A percentile compares a stretch with the other conserved stretches of the same genome.
phyloP scores from a whole-genome alignment of 441 rosid genomes.

The Arabidopsis lyrata region DNA sequence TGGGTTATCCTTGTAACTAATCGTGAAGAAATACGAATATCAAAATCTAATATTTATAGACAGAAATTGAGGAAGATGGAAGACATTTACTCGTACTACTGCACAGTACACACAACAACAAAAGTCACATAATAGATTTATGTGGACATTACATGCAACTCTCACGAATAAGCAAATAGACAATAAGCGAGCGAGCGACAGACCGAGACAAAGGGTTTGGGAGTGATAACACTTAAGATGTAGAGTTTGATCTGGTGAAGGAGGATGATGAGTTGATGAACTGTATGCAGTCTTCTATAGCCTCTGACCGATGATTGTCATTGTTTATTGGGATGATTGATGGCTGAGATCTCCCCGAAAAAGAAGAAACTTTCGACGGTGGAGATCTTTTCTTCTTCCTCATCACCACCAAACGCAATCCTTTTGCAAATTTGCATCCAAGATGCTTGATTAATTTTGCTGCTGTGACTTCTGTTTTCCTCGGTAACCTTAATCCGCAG shows the following conservation, averaged over 20 bases:
- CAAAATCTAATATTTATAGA: not conserved
- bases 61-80: not conserved
- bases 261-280: slow-evolving; percentile 81
- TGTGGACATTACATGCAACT: slow-evolving; percentile 20
- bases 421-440: slow-evolving; percentile 57
- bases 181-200: not conserved
- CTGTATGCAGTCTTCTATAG: slow-evolving; percentile 81
- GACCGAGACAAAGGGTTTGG: slow-evolving; percentile 7
- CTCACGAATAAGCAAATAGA: slow-evolving; percentile 5
- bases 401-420: slow-evolving; percentile 49
- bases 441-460: slow-evolving; percentile 56
- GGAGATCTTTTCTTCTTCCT: slow-evolving; percentile 42
- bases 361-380: slow-evolving; percentile 53
- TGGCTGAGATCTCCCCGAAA: slow-evolving; percentile 53
- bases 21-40: not conserved
- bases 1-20: not conserved
- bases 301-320: slow-evolving; percentile 65
- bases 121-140: not conserved
- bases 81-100: too few species aligned
- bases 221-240: slow-evolving; percentile 31
- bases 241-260: slow-evolving; percentile 61
- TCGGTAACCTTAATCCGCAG: slow-evolving; percentile 58
- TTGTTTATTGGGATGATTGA: slow-evolving; percentile 45
- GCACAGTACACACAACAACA: too few species aligned
- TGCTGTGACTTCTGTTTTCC: slow-evolving; percentile 52